Base-by-base conservation (phyloP, 1,139 yeast genomes). In the Kurtzmaniella quercitrusa region DNA sequence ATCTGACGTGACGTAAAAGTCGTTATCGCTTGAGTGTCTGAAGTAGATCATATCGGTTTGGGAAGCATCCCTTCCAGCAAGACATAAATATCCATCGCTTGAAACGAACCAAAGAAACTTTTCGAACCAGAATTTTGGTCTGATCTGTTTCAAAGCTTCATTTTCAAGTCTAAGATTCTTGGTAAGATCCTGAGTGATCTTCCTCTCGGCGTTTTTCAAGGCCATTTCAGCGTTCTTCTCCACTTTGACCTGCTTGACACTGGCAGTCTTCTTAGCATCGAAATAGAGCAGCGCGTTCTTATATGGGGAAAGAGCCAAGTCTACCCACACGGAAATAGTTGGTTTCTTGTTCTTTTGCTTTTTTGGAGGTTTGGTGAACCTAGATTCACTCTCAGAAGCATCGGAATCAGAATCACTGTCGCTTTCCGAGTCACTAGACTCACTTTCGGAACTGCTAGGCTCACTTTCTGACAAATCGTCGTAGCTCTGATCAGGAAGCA, bases 61-160 rank as follows among this genome's bases (percentile, higher is more conserved):
- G n/a, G 79, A 62, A 18, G 75, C 77, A 58, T 94, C 97, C 50
- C 89, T 80, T 1, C 97, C 98, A 41, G 93, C 90, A 42, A 93
- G 63, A 49, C 95, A 87, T 44, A 93, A 68, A 56, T 87, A 90
- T 0, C 95, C 95, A 59, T 93, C 98, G 50, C 84, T 83, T 0
- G 96, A 78, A 25, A 90, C 74, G 58, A 93, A 93, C 98, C 98
- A 93, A 57, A 73, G 82, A 60, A 85, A 93, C 61, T 93, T 93
- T 58, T 93, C 98, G 66, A 94, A 94, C 87, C 97, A 91, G 55
- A 72, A 84, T 40, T 89, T 88, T 5, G 79, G 75, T 42, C 97
- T 75, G 27, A 85, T 69, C 34, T 77, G 81, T 49, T 79, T 83
- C 47, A 89, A 69, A 1, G 79, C 73, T 39, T 81, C 85, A 46